phyloP scores from a whole-genome alignment of 2,329 filamentous ascomycete genomes.

The Coniella lustricola region DNA sequence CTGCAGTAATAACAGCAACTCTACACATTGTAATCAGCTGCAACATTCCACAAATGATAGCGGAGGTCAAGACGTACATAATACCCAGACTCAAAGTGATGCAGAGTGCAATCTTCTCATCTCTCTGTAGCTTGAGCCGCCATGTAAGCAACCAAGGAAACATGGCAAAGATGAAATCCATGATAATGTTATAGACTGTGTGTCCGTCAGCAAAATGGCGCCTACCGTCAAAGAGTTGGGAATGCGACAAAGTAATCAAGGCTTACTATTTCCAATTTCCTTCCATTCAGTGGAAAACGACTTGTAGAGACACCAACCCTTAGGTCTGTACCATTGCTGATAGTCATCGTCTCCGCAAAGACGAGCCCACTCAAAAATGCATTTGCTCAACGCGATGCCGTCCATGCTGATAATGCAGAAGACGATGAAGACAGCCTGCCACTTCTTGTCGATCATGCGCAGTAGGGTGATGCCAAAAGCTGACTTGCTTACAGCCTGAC shows the following conservation, averaged over 20 bases:
- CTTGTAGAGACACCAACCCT: conserved; percentile 34
- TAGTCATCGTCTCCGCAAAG: conserved; percentile 36
- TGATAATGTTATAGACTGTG: conserved; percentile 45
- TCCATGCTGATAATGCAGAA: conserved; percentile 45
- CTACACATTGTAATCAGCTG: conserved; percentile 18
- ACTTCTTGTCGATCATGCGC: conserved; percentile 34
- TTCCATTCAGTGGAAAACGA: conserved; percentile 37
- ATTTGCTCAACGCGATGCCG: conserved; percentile 38
- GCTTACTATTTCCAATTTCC: conserved; percentile 42
- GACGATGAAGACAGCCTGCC: conserved; percentile 37
- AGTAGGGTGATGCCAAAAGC: conserved; percentile 31
- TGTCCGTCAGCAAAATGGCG: background rate
- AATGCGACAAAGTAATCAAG: too few species aligned
- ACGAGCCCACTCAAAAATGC: conserved; percentile 42
- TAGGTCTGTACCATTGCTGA: conserved; percentile 38
- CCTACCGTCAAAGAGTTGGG: background rate
- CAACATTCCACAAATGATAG: background rate
- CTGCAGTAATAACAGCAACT: conserved; percentile 40
- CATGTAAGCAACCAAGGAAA: conserved; percentile 45
- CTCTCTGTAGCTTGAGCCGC: conserved; percentile 38
- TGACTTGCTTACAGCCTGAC: conserved; percentile 30
- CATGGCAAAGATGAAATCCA: conserved; percentile 43
- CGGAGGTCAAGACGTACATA: conserved; percentile 25
- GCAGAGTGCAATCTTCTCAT: conserved; percentile 44
- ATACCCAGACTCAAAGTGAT: conserved; percentile 44